Conservation (phyloP, 2,329 filamentous ascomycete genomes). For the Tolypocladium endophyticum region DNA sequence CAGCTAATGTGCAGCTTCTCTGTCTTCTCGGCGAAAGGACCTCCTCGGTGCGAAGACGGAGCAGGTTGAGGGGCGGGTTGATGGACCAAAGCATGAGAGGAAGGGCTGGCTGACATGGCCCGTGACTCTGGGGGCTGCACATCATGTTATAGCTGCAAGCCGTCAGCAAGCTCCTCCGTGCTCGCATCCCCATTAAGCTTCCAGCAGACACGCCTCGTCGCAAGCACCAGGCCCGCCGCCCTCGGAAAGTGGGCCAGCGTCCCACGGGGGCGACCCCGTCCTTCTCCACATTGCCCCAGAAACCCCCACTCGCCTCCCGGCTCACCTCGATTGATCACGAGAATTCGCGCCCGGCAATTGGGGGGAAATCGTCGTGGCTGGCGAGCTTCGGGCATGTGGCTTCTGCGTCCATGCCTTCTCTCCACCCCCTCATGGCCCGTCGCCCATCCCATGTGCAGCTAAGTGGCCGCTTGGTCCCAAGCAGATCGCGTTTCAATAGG, state of each 20-base stretch:
- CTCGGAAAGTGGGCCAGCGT: neutral
- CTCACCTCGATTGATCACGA: neutral
- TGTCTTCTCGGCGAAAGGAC: too few relatives aligned
- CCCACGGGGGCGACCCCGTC: neutral
- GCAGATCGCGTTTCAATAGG: neutral
- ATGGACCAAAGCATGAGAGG: neutral
- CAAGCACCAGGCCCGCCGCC: neutral
- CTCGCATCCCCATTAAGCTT: neutral
- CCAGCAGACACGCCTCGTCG: neutral
- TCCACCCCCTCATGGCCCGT: too few relatives aligned
- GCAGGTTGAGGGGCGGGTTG: neutral
- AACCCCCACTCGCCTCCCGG: neutral
- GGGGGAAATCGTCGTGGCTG: neutral
- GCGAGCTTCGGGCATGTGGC: neutral
- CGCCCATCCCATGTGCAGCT: too few relatives aligned
- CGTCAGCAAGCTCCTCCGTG: neutral
- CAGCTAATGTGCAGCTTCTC: neutral
- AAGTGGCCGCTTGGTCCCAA: neutral
- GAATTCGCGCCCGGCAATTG: neutral
- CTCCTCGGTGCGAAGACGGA: neutral
- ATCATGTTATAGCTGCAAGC: neutral
- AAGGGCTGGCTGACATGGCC: neutral
- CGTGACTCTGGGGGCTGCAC: neutral
- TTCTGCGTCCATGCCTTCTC: neutral
- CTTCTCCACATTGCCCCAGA: neutral